Evolutionary conservation across 2,329 filamentous ascomycete species (phyloP).

Genomic region (Magnaporthiopsis rhizophila): DNA sequence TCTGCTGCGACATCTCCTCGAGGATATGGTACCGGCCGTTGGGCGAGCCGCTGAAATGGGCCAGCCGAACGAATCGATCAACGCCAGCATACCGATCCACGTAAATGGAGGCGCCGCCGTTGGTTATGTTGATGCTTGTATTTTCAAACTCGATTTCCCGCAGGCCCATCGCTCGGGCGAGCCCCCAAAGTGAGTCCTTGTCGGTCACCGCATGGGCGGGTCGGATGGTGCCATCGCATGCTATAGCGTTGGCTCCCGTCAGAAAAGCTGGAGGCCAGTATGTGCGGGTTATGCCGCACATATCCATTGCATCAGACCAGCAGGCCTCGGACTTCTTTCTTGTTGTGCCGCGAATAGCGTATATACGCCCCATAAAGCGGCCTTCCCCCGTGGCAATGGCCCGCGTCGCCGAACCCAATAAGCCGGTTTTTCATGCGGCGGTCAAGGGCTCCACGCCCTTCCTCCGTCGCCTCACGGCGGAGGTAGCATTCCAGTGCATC

Average conservation of each 20-base stretch:
- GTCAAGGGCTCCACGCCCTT: background rate
- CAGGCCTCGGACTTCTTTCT: background rate
- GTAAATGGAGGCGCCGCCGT: background rate
- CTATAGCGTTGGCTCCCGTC: background rate
- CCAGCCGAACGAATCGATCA: background rate
- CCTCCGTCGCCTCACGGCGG: background rate
- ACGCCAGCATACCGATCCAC: background rate
- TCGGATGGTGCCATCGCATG: background rate
- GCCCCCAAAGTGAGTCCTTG: background rate
- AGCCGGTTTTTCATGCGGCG: background rate
- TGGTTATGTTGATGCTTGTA: background rate
- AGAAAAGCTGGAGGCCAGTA: background rate
- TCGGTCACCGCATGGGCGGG: background rate
- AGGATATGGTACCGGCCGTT: background rate
- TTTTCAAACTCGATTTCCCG: background rate
- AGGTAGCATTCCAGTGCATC: background rate
- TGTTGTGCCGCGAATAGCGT: background rate
- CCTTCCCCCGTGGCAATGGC: background rate
- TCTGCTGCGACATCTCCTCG: slow-evolving; percentile 1
- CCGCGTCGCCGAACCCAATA: background rate
- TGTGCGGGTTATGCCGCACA: background rate
- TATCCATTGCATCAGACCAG: background rate
- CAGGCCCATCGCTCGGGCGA: background rate
- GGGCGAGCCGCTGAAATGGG: background rate
- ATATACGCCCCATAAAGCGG: background rate